Conservation (phyloP, 148 eudicot species). For the Oxyria digyna region DNA sequence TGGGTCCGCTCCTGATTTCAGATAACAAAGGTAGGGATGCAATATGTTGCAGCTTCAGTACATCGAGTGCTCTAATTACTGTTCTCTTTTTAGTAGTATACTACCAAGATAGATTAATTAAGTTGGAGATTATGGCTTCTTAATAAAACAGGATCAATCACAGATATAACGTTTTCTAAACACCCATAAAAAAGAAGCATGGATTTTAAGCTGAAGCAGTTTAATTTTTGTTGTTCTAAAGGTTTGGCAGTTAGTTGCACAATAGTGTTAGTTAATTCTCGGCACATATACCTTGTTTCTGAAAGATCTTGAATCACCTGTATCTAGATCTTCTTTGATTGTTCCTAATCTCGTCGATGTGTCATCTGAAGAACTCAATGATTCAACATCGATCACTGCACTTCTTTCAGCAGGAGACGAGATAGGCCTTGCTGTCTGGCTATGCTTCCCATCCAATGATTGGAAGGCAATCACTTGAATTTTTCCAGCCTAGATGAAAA, state of each 20-base stretch:
- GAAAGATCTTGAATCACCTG: constrained; percentile 52
- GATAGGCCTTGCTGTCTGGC: constrained; percentile 35
- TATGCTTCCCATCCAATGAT: constrained; percentile 83
- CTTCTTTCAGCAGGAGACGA: constrained; percentile 47
- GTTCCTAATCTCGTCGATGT: constrained; percentile 36
- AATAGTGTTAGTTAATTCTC: not conserved
- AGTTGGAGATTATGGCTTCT: not conserved
- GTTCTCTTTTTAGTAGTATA: not conserved
- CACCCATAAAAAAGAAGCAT: not conserved
- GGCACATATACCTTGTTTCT: constrained; percentile 39
- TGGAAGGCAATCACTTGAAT: constrained; percentile 98
- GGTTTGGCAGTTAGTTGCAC: not conserved
- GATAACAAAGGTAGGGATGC: not conserved
- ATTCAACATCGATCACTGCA: constrained; percentile 58
- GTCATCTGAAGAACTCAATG: constrained; percentile 64
- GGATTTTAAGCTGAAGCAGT: not conserved
- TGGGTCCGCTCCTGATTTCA: not conserved
- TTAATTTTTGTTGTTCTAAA: not conserved
- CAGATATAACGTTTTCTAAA: not conserved
- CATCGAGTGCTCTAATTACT: not conserved
- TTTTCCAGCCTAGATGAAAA: constrained; percentile 60
- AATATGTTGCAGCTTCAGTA: not conserved
- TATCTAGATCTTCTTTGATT: constrained; percentile 46
- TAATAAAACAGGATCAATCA: not conserved
- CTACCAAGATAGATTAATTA: not conserved